phyloP scores from a whole-genome alignment of 768 basidiomycete genomes.

The Amanita exitialis region DNA sequence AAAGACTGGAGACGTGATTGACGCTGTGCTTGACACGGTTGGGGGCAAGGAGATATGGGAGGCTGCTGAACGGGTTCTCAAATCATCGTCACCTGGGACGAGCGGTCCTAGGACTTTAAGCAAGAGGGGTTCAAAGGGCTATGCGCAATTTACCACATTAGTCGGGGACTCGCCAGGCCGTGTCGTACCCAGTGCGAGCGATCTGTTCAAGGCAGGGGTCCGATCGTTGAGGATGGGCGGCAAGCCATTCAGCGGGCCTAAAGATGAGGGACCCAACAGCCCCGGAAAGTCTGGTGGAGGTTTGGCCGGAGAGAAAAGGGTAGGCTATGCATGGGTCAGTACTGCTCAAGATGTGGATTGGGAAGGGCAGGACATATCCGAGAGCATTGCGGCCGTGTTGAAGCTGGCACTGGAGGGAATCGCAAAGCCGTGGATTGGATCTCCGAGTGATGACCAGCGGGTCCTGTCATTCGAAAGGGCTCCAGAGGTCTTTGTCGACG shows the following conservation, averaged over 20 bases:
- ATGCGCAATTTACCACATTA: constrained; percentile 67
- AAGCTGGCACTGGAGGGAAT: constrained; percentile 30
- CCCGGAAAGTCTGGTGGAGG: constrained; percentile 7
- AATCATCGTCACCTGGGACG: constrained; percentile 13
- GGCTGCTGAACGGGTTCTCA: constrained; percentile 54
- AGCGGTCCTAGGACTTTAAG: constrained; percentile 12
- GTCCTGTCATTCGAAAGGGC: constrained; percentile 42
- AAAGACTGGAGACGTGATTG: constrained; percentile 55
- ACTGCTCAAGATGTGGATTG: constrained; percentile 73
- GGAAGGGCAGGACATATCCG: constrained; percentile 67
- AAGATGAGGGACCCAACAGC: constrained; percentile 2
- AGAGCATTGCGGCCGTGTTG: constrained; percentile 32
- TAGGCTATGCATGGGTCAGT: constrained; percentile 80
- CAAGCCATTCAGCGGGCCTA: constrained; percentile 6
- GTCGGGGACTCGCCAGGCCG: constrained; percentile 62
- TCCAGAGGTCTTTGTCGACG: constrained; percentile 38
- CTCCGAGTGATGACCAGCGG: constrained; percentile 16
- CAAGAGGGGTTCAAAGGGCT: constrained; percentile 11
- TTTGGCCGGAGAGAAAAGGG: constrained; percentile 24
- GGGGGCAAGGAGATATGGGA: constrained; percentile 79
- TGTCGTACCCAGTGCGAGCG: constrained; percentile 58
- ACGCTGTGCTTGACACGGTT: constrained; percentile 75
- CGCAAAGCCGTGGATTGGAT: constrained; percentile 36
- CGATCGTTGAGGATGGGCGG: constrained; percentile 38
- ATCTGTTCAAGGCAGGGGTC: constrained; percentile 66